Evolutionary conservation across 2,329 filamentous ascomycete species (phyloP), one percentile per base, ranked within the genome.

Genomic region (Eurotiales sp.): DNA sequence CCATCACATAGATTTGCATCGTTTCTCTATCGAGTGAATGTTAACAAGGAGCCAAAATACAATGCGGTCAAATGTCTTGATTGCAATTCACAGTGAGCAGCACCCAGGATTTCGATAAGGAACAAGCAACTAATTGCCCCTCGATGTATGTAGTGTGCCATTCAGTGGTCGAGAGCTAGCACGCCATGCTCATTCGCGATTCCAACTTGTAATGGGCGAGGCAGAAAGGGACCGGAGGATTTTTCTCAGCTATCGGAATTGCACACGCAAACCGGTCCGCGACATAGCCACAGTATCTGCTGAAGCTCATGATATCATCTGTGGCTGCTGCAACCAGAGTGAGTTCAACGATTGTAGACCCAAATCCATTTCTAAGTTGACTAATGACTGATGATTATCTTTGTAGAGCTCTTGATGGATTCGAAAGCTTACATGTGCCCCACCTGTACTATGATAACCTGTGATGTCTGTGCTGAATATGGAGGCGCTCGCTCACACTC

Each of bases 251-350:
- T 44, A 53, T 41, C 45, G 51, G 8, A 49, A 40, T 29, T 53
- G 51, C 10, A 30, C 34, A 22, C 51, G 51, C 15, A 53, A 53
- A 19, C 51, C 51, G 1, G 46, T 53, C 34, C 41, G 51, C 39
- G 46, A 49, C 32, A 17, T 49, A 8, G 51, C 51, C 5, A 53
- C 51, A 2, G 46, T 53, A 29, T 39, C 51, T 14, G 32, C 46
- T 12, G 51, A 53, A 45, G 45, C 51, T 49, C 51, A 53, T 36
- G 41, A 45, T 19, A 49, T 53, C n/a, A 8, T 53, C n/a, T 53
- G 51, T 14, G 45, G 46, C 19, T 53, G 51, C 41, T 53, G 51
- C 19, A 53, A 53, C 23, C 51, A 53, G 15, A 53, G 45, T 36
- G 27, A 47, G 45, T 47, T 17, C 25, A n/a, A n/a, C n/a, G n/a